Conservation (phyloP, 129 eudicot genomes). For the Chrysanthemum lavandulifolium region DNA sequence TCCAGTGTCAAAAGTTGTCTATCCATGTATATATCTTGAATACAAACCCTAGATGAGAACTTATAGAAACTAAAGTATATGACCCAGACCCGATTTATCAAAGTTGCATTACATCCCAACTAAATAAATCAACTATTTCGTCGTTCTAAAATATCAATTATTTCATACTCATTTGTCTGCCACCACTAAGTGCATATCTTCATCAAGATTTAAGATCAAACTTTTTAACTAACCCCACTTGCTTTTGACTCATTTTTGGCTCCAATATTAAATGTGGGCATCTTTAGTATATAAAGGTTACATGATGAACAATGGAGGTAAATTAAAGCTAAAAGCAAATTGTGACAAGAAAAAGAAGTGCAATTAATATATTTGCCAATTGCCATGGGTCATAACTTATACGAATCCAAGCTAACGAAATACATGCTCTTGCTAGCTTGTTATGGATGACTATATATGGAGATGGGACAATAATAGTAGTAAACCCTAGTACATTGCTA, state of each 20-base stretch:
- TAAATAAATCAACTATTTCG: slow-evolving; percentile 27
- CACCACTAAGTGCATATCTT: slow-evolving; percentile 34
- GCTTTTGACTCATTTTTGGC: slow-evolving; percentile 26
- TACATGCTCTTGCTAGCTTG: slow-evolving; percentile 6
- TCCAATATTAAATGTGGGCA: slow-evolving; percentile 24
- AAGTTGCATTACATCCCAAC: slow-evolving; percentile 19
- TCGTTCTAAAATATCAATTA: neutral
- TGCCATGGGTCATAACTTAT: slow-evolving; percentile 8
- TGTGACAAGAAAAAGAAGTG: slow-evolving; percentile 13
- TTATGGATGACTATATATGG: slow-evolving; percentile 1
- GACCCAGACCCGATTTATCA: neutral
- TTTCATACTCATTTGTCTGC: slow-evolving; percentile 31
- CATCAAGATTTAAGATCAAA: slow-evolving; percentile 28
- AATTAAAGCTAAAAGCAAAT: slow-evolving; percentile 19
- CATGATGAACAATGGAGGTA: slow-evolving; percentile 21
- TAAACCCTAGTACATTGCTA: slow-evolving; percentile 19
- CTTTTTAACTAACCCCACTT: slow-evolving; percentile 36
- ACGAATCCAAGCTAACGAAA: slow-evolving; percentile 14
- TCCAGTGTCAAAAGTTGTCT: no score
- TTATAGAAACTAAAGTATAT: neutral
- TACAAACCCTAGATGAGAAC: no score
- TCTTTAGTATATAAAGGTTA: slow-evolving; percentile 17
- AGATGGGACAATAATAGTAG: slow-evolving; percentile 2
- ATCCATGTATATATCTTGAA: no score
- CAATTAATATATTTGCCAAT: slow-evolving; percentile 20